Evolutionary conservation across 768 basidiomycete genomes (phyloP).

Genomic region (Amanita rubescens): DNA sequence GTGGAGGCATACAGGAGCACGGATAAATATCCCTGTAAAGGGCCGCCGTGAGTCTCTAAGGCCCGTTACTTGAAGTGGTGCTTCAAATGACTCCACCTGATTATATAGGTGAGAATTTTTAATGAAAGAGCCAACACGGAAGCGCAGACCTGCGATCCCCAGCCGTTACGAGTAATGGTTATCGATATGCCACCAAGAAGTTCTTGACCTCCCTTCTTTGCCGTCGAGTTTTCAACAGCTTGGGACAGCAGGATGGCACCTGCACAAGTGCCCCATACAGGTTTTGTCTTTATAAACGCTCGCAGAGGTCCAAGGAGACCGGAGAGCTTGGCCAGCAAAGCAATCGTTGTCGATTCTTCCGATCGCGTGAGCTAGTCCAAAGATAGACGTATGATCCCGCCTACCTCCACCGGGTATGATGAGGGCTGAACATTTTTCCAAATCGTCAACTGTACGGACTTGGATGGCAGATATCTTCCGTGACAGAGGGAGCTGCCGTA

Average conservation of each 20-base stretch:
- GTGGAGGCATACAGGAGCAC: conserved; percentile 66
- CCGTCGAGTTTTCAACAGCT: conserved; percentile 47
- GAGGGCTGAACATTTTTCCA: conserved; percentile 70
- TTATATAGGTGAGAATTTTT: background rate
- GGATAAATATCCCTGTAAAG: conserved; percentile 87
- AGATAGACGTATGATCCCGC: conserved; percentile 12
- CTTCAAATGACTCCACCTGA: conserved; percentile 89
- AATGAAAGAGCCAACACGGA: background rate
- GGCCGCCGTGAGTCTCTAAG: conserved; percentile 52
- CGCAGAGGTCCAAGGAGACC: conserved; percentile 78
- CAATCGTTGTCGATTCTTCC: conserved; percentile 89
- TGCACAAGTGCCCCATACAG: conserved; percentile 95
- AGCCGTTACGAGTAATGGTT: conserved; percentile 81
- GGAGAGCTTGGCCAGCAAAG: conserved; percentile 59
- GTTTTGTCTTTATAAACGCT: conserved; percentile 61
- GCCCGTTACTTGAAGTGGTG: conserved; percentile 55
- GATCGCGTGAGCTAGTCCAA: background rate
- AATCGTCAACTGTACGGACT: conserved; percentile 72
- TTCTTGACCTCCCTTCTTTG: conserved; percentile 85
- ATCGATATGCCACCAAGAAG: conserved; percentile 75
- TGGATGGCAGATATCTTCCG: conserved; percentile 40
- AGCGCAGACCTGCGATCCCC: conserved; percentile 74
- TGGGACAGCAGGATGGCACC: conserved; percentile 86
- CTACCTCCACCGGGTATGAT: conserved; percentile 90
- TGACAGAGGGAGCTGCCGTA: conserved; percentile 48